Evolutionary conservation across 1,139 yeast species (phyloP), one percentile per base, ranked within the genome.

Genomic region (Pichia norvegensis): DNA sequence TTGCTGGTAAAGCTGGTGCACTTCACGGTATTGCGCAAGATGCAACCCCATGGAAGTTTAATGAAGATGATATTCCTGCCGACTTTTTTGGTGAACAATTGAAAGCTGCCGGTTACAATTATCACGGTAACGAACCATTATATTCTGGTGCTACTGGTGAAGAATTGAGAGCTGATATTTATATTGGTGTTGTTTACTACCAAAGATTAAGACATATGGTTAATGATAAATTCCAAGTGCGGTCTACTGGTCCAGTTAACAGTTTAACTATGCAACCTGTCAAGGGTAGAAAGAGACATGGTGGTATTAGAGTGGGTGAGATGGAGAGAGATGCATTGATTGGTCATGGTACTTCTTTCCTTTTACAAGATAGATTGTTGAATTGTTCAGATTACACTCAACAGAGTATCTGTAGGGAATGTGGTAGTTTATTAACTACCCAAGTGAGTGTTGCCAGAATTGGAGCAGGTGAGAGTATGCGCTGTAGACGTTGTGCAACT

Each of bases 191-290:
- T 59, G 98, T 92, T 47, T 92, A 87, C 71, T 92, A 92, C 70
- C 99, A 92, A 73, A 81, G 99, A 72, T 78, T 94, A 72, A 82
- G 99, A 73, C 98, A 92, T 69, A 92, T 94, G 98, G 99, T 94
- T 53, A 92, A 92, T 73, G 99, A 92, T 67, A 92, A 92, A 77
- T 92, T 87, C 84, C 98, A 94, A 72, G 99, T 92, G 47, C 84
- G 99, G 70, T 86, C 97, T 7, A 92, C 98, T 17, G 99, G 99
- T 62, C 97, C 98, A 6, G 97, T 92, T 36, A 90, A 90, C 67
- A 80, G 95, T 33, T 76, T 92, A 61, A 94, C 98, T 17, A 90
- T 92, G 97, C 99, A 92, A 73, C 99, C 99, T 41, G 98, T 92
- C 50, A 92, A 94, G 72, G 99, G 99, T 61, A 84, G 99, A 72